Conservation (phyloP, 2,329 filamentous ascomycete species). For the Ilyonectria robusta region DNA sequence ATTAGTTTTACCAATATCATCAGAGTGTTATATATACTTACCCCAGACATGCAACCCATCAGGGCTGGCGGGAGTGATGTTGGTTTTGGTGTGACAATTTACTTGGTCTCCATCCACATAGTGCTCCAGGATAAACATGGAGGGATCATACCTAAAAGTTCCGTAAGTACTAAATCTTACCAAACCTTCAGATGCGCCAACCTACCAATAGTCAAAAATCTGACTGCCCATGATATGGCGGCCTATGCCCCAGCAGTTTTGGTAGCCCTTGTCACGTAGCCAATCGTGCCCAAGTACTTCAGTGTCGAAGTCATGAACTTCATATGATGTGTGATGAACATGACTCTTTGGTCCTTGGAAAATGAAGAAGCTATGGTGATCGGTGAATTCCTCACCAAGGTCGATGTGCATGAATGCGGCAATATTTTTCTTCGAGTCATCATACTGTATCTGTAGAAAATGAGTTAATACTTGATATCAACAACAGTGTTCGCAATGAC, state of each 20-base stretch:
- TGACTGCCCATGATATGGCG: constrained; percentile 79
- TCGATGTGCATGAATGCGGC: constrained; percentile 63
- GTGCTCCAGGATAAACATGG: constrained; percentile 25
- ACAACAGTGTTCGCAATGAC: not conserved
- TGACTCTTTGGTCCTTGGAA: constrained; percentile 63
- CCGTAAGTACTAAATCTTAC: not conserved
- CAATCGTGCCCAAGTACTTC: constrained; percentile 80
- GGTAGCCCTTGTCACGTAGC: constrained; percentile 73
- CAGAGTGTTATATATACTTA: not conserved
- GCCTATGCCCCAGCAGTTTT: constrained; percentile 79
- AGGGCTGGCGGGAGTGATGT: not conserved
- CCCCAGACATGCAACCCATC: constrained; percentile 8
- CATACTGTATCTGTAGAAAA: constrained; percentile 6
- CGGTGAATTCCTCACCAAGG: constrained; percentile 60
- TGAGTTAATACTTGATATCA: not conserved
- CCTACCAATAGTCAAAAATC: constrained; percentile 66
- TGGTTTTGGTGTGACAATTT: constrained; percentile 5
- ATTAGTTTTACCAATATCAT: not conserved
- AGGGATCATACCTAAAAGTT: constrained; percentile 20
- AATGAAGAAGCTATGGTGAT: constrained; percentile 68
- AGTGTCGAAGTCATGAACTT: constrained; percentile 80
- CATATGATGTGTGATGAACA: constrained; percentile 78
- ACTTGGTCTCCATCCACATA: constrained; percentile 29
- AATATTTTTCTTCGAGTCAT: constrained; percentile 50
- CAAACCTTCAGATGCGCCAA: not conserved